Evolutionary conservation across 805 yeast species (phyloP).

Genomic region (Debaryomyces tyrocola): DNA sequence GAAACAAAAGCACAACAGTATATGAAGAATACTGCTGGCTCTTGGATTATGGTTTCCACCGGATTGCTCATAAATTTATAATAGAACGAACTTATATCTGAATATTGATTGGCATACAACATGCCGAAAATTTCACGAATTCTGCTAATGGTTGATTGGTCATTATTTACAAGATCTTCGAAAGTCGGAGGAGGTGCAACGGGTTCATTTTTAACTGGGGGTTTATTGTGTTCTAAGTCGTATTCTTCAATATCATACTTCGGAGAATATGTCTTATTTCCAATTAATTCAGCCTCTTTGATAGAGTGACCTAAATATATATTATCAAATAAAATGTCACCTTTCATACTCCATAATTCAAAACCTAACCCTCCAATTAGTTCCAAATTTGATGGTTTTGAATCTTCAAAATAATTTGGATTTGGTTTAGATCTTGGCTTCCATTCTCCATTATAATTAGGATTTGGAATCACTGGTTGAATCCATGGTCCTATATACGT

Average conservation of each 20-base stretch:
- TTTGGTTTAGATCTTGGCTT: conserved; percentile 62
- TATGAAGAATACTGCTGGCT: conserved; percentile 52
- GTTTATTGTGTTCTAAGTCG: conserved; percentile 39
- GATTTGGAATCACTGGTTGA: conserved; percentile 68
- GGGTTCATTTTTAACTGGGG: conserved; percentile 43
- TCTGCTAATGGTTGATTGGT: conserved; percentile 5
- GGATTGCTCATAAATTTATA: conserved; percentile 47
- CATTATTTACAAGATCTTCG: conserved; percentile 31
- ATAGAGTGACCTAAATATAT: conserved; percentile 82
- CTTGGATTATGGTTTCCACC: conserved; percentile 36
- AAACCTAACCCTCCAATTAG: conserved; percentile 77
- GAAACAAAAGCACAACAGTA: conserved; percentile 45
- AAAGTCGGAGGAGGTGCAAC: conserved; percentile 44
- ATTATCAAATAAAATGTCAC: conserved; percentile 74
- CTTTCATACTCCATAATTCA: conserved; percentile 87
- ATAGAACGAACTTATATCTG: conserved; percentile 32
- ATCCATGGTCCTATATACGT: conserved; percentile 77
- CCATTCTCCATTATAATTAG: conserved; percentile 81
- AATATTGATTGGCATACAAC: conserved; percentile 18
- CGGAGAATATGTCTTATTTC: conserved; percentile 68
- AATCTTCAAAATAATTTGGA: conserved; percentile 66
- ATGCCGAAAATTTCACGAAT: conserved; percentile 14
- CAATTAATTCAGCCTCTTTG: conserved; percentile 80
- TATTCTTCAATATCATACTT: conserved; percentile 53
- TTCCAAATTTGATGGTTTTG: conserved; percentile 57